phyloP scores from a whole-genome alignment of 179 eudicot genomes.

The Drosera spatulata region DNA sequence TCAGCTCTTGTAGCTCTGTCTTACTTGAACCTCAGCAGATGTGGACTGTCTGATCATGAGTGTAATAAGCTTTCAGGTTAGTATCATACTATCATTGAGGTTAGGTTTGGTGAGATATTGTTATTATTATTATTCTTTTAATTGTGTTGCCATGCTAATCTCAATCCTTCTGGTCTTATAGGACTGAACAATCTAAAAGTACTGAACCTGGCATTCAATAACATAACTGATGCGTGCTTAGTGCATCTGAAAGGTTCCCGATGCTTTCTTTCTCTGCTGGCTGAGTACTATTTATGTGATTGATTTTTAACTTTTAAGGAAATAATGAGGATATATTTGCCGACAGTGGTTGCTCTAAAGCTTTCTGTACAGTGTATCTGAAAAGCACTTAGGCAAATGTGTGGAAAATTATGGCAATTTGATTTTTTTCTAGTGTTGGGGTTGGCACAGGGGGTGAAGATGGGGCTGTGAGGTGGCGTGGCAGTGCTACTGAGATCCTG shows the following conservation, averaged over 20 bases:
- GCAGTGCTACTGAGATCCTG: not conserved
- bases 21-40: constrained; percentile 82
- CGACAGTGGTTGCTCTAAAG: too few relatives aligned
- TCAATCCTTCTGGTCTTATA: constrained; percentile 14
- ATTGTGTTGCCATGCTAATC: not conserved
- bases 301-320: not conserved
- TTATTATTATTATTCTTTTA: not conserved
- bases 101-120: not conserved
- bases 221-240: constrained; percentile 65
- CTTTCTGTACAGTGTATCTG: too few relatives aligned
- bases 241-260: constrained; percentile 61
- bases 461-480: not conserved
- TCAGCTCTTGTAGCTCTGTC: constrained; percentile 73
- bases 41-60: constrained; percentile 62
- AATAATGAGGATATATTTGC: too few relatives aligned
- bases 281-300: not conserved
- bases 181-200: constrained; percentile 59
- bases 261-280: constrained; percentile 4
- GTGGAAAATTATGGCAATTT: too few relatives aligned
- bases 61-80: constrained; percentile 76
- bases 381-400: too few relatives aligned
- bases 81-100: constrained; percentile 8
- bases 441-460: not conserved
- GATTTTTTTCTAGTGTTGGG: not conserved
- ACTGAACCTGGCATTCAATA: constrained; percentile 80